Evolutionary conservation across 2,329 filamentous ascomycete genomes (phyloP), one percentile per base, ranked within the genome.

Genomic region (Pseudopyrenochaeta lycopersici): DNA sequence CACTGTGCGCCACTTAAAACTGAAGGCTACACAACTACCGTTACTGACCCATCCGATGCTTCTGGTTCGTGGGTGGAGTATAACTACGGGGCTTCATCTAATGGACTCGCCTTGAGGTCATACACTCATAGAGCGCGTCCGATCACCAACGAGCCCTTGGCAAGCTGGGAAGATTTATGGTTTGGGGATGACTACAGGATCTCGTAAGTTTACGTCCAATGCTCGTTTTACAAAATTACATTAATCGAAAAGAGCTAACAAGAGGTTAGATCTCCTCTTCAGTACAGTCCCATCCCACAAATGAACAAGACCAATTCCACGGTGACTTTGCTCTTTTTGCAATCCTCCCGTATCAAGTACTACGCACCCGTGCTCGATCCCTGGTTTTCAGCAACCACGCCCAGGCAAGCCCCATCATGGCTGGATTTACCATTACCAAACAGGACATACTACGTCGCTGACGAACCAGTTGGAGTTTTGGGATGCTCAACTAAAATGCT

Each of bases 1-100:
- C 32, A 46, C 11, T 46, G 44, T 29, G 44, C 44, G 12, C 44
- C 44, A 10, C 35, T 46, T 9, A 30, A 31, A 15, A 45, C 51
- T 17, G 15, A 54, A 39, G 27, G 45, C 23, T 33, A 38, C 15
- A n/a, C n/a, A 23, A n/a, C 27, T 27, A 32, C 27, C 14, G 14
- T 31, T 41, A 14, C 42, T 9, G 33, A 15, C 33, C 2, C 7
- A 36, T 15, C n/a, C 7, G 4, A 15, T 15, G 14, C 12, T 9
- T 9, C 7, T 17, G 9, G 2, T 36, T 36, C n/a, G 4, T 36
- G n/a, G 7, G 14, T n/a, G 32, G 12, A 35, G 17, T 36, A 36
- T 14, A 35, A 27, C 9, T 27, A 36, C 9, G 33, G 33, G n/a
- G 7, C 12, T 4, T 15, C 7, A 2, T n/a, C 12, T 4, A 36